Base-by-base conservation (phyloP, 1,139 yeast genomes). In the Zygotorulaspora mrakii region DNA sequence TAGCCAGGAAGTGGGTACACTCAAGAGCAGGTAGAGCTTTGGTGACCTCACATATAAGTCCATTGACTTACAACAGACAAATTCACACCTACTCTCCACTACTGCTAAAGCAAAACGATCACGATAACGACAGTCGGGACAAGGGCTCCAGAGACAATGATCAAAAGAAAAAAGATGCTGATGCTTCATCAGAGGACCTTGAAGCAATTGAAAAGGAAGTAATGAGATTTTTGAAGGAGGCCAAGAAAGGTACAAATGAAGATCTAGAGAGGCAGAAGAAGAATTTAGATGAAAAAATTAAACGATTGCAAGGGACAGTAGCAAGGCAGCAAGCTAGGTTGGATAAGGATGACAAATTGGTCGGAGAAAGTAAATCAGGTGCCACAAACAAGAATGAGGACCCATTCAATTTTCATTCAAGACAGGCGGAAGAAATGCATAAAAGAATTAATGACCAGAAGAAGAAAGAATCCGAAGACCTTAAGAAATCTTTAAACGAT, bases 261-360 rank as follows among this genome's bases (percentile, higher is more conserved):
- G 36, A 45, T 29, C 46, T 48, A 43, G 53, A 48, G 24, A 48
- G 44, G 23, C 46, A 50, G 5, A 47, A 52, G 43, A 41, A 39
- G 29, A 42, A 35, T 25, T 52, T 57, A 12, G 54, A 54, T 25
- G 55, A 54, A 30, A 52, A 52, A 4, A 43, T 57, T 10, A 44
- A 40, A 14, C 47, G 50, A 26, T 34, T 57, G 11, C 56, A 54
- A 33, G 50, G 52, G 5, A 48, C 55, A 3, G 44, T 54, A 24
- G 27, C 39, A 11, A 46, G 47, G 33, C 60, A 55, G 42, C 48
- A 48, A 31, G 41, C 40, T 13, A 33, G 23, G 26, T 40, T 43
- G 24, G 30, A 39, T 11, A 16, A 36, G 31, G 36, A 33, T 10
- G 25, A 35, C 12, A 38, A 18, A 5, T 34, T 35, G 10, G 32